phyloP scores from a whole-genome alignment of 306 rosid species.

The Trifolium dubium region DNA sequence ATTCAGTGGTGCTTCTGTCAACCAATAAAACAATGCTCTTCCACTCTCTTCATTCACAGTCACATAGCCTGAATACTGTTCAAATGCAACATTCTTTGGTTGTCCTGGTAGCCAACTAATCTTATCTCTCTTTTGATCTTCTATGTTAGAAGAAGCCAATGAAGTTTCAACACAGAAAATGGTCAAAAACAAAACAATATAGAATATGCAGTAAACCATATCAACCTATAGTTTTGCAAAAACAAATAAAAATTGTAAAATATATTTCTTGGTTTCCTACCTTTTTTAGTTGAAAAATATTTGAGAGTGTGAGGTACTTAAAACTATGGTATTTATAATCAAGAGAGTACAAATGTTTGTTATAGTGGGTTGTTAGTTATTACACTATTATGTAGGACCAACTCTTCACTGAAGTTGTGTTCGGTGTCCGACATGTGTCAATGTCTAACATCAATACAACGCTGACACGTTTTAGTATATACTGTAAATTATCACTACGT shows the following conservation, averaged over 20 bases:
- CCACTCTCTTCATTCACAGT: constrained; percentile 77
- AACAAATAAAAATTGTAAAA: not conserved
- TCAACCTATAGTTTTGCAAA: constrained; percentile 9
- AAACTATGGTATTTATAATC: constrained; percentile 31
- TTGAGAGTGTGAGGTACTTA: not conserved
- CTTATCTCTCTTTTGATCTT: constrained; percentile 77
- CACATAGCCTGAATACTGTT: constrained; percentile 91
- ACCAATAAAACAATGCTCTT: constrained; percentile 93
- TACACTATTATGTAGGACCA: not conserved
- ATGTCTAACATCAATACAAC: too few relatives aligned
- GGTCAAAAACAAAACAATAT: constrained; percentile 49
- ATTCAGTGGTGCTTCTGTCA: constrained; percentile 69
- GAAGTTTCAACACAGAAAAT: constrained; percentile 55
- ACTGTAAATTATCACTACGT: too few relatives aligned
- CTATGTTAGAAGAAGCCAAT: constrained; percentile 48
- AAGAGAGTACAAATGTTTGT: constrained; percentile 47
- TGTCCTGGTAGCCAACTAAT: constrained; percentile 79
- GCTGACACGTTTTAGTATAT: not conserved
- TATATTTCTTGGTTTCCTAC: too few relatives aligned
- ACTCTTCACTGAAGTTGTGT: too few relatives aligned
- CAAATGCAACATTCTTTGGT: constrained; percentile 71
- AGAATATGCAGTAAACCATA: constrained; percentile 27
- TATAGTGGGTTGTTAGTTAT: constrained; percentile 28
- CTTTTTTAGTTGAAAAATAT: too few relatives aligned
- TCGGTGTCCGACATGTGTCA: too few relatives aligned